Base-by-base conservation (phyloP, 2,329 filamentous ascomycete species). In the Nemania bipapillata region DNA sequence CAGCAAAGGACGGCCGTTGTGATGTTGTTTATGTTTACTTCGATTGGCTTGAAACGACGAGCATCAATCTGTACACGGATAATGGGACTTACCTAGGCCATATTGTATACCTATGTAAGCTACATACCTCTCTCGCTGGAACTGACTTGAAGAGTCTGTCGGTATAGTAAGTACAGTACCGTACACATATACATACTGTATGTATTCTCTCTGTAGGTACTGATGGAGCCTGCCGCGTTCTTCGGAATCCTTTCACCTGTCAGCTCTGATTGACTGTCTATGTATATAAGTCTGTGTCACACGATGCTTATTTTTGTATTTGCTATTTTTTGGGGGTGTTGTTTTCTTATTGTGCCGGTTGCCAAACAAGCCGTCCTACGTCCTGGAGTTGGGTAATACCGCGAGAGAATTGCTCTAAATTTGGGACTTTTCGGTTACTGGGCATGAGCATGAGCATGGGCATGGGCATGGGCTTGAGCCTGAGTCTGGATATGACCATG, bases 301-400 rank as follows among this genome's bases (percentile, higher is more conserved):
- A 64, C 68, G 26, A 70, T 60, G 59, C 68, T 67, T 70, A 70
- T 67, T 64, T 63, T 53, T 64, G 65, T 62, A 61, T 45, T 37
- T 9, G 30, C 20, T 40, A 12, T 22, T 58, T 50, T 55, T 35
- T 55, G 20, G 30, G 30, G 30, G n/a, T 61, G 47, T 59, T 32
- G 3, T 9, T 28, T 24, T 50, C 40, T 47, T 47, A 17, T 35
- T 4, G 35, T 40, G 35, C 37, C 37, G 32, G 56, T 42, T 47
- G 50, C 32, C 50, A 26, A 55, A 54, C 28, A 55, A 58, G 49
- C 24, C 59, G 35, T 28, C 35, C 60, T 52, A 32, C 32, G 49
- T 30, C 63, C 58, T 62, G 47, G 37, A 58, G 40, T 54, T 37
- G 47, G 37, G 53, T 69, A 58, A 37, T 32, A 65, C 62, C 45